Percentiles rank a stretch among this genome's conserved stretches.
Conservation (phyloP, 768 basidiomycete genomes). For the Ramaria sp. region DNA sequence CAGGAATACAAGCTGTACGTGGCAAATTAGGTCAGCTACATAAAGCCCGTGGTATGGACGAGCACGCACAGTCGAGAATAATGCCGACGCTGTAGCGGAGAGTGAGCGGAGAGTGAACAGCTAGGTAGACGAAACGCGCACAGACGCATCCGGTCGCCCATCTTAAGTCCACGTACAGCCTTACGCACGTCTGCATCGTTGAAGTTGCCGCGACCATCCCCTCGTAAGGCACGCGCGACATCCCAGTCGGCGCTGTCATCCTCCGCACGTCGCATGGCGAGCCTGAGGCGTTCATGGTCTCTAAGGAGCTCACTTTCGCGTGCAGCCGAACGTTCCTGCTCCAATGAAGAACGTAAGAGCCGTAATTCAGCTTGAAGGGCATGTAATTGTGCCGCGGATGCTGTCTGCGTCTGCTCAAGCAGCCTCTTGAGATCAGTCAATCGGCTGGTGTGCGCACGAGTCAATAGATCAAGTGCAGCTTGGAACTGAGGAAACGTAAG, state of each 20-base stretch:
- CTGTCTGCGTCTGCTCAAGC: slow-evolving; percentile 69
- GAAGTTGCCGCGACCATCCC: slow-evolving; percentile 42
- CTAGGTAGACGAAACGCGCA: slow-evolving; percentile 28
- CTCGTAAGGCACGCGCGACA: slow-evolving; percentile 37
- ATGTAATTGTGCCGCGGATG: slow-evolving; percentile 72
- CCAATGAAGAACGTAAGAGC: slow-evolving; percentile 42
- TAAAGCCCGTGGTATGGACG: not conserved
- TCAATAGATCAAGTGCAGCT: slow-evolving; percentile 28
- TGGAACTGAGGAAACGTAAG: slow-evolving; percentile 28
- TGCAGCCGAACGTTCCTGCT: slow-evolving; percentile 13
- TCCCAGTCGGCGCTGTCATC: slow-evolving; percentile 28
- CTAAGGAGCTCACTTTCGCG: slow-evolving; percentile 16
- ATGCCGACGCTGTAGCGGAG: slow-evolving; percentile 36
- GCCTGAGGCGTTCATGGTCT: not conserved
- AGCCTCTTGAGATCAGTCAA: slow-evolving; percentile 68
- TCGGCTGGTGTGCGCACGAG: slow-evolving; percentile 36
- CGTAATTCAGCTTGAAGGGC: slow-evolving; percentile 76
- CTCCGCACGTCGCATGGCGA: not conserved
- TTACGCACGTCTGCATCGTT: slow-evolving; percentile 61
- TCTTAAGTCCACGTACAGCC: slow-evolving; percentile 46
- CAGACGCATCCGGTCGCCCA: slow-evolving; percentile 67
- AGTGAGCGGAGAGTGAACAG: slow-evolving; percentile 5
- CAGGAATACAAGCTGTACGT: slow-evolving; percentile 59
- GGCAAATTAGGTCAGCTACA: slow-evolving; percentile 4
- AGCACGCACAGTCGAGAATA: slow-evolving; percentile 45